Base-by-base conservation (phyloP, 495 filamentous ascomycete genomes). In the Penicillium alfredii region DNA sequence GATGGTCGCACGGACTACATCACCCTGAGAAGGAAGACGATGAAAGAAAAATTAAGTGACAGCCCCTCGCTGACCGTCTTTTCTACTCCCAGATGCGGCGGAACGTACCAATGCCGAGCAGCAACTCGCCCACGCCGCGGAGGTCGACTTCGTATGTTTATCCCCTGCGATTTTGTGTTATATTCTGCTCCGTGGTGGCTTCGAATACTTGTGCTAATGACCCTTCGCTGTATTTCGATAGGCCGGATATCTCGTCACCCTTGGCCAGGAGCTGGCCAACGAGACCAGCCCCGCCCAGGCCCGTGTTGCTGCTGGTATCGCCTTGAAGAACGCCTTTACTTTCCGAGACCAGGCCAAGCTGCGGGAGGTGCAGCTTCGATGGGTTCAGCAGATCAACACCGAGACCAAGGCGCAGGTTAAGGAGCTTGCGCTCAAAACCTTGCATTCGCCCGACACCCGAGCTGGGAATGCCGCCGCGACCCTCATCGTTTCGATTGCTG, bases 311-410 rank as follows among this genome's bases (percentile, higher is more conserved):
- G 92, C 92, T 39, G 92, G 88, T 83, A 78, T 98, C 49, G 88
- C 90, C 30, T 66, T 98, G 53, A 98, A 98, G 71, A 98, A 98
- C 71, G 79, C 92, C 50, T 94, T 98, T 63, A 84, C 84, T 33
- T 84, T 89, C 42, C 85, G 90, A 67, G 93, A 98, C 61, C 80
- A 78, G 53, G 68, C 81, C 48, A 83, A 86, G 49, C 78, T 95
- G 70, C 78, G 80, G 38, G 83, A 89, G 52, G 73, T 96, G 47
- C 92, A 97, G 63, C 69, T 74, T 43, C 84, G 89, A 83, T 98
- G 92, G 92, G 68, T 87, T 23, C 73, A 80, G 42, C 80, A 84
- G 61, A 81, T 90, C 24, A 80, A 81, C 51, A 69, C 73, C 38
- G 76, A 81, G 21, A 83, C 83, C 47, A 96, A 95, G 75, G 71